Conservation (phyloP, 1,284 basidiomycete genomes). For the Pseudozyma pruni region DNA sequence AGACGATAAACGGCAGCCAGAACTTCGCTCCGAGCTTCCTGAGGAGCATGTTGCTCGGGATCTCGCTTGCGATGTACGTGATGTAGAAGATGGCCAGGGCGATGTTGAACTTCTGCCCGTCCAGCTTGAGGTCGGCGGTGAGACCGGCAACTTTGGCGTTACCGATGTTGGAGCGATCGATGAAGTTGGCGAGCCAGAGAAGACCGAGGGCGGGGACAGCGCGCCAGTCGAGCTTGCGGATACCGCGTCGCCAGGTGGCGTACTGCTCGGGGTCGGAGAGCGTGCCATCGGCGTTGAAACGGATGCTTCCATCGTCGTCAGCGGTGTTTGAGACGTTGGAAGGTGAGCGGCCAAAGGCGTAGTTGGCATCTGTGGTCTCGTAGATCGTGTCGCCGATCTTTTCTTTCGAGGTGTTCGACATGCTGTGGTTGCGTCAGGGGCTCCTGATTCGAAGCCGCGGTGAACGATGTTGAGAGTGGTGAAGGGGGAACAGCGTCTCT, state of each 20-base stretch:
- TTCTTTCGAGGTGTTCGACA: constrained; percentile 20
- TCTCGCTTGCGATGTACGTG: constrained; percentile 47
- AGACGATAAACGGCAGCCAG: constrained; percentile 72
- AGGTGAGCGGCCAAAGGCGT: constrained; percentile 1
- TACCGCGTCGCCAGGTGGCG: constrained; percentile 22
- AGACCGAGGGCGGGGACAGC: constrained; percentile 49
- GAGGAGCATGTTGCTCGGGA: constrained; percentile 67
- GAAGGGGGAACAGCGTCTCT: too few species aligned
- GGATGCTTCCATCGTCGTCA: constrained; percentile 5
- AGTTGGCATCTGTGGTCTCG: constrained; percentile 10
- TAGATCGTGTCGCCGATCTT: constrained; percentile 11
- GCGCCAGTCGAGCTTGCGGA: constrained; percentile 51
- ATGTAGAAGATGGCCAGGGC: constrained; percentile 53
- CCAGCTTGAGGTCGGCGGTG: constrained; percentile 32
- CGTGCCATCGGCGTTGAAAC: constrained; percentile 9
- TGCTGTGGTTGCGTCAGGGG: too few species aligned
- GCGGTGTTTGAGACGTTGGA: neutral
- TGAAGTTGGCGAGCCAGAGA: constrained; percentile 47
- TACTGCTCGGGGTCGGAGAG: constrained; percentile 23
- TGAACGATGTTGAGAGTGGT: too few species aligned
- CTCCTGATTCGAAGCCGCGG: too few species aligned
- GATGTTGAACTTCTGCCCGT: constrained; percentile 46
- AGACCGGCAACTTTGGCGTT: constrained; percentile 56
- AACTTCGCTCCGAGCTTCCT: constrained; percentile 60
- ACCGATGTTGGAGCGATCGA: constrained; percentile 56